These are phyloP conservation scores for Chamaecrista fasciculata DNA, from an alignment of 306 rosid species.

Conservation along the genomic window DNA sequence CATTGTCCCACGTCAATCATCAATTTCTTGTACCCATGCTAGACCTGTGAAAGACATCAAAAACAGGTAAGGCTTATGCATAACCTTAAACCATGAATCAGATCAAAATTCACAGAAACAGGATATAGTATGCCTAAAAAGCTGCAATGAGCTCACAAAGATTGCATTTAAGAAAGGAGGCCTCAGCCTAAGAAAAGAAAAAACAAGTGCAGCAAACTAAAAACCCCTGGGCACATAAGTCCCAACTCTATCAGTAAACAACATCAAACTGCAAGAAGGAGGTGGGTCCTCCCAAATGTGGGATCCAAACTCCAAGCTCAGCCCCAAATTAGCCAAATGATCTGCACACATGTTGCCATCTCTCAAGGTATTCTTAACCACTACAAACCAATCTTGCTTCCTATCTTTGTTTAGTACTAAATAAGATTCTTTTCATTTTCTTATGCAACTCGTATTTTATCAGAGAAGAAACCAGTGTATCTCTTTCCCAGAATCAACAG, in stretches of 20 bases:
- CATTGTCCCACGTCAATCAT: slow-evolving; percentile 45
- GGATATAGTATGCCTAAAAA: background rate
- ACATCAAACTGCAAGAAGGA: too few species aligned
- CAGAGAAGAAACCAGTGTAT: background rate
- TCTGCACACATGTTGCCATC: too few species aligned
- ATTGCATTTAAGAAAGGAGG: background rate
- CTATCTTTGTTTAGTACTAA: background rate
- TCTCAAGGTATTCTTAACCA: too few species aligned
- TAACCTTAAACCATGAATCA: background rate
- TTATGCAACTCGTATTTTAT: background rate
- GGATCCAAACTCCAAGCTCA: too few species aligned
- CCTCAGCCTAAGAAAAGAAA: too few species aligned
- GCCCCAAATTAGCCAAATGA: too few species aligned
- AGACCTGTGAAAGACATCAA: slow-evolving; percentile 53
- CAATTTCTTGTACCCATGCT: slow-evolving; percentile 91
- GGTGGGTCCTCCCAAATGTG: too few species aligned
- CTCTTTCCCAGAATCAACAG: background rate
- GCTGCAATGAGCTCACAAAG: background rate
- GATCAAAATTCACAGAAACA: slow-evolving; percentile 17
- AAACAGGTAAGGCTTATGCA: slow-evolving; percentile 23
- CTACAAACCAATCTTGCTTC: too few species aligned
- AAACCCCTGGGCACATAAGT: too few species aligned
- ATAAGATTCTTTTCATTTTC: background rate
- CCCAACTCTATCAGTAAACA: too few species aligned
- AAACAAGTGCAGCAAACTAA: too few species aligned